These are phyloP conservation scores for Fusarium nematophilum DNA, from an alignment of 2,329 filamentous ascomycete species.

Conservation along the genomic window DNA sequence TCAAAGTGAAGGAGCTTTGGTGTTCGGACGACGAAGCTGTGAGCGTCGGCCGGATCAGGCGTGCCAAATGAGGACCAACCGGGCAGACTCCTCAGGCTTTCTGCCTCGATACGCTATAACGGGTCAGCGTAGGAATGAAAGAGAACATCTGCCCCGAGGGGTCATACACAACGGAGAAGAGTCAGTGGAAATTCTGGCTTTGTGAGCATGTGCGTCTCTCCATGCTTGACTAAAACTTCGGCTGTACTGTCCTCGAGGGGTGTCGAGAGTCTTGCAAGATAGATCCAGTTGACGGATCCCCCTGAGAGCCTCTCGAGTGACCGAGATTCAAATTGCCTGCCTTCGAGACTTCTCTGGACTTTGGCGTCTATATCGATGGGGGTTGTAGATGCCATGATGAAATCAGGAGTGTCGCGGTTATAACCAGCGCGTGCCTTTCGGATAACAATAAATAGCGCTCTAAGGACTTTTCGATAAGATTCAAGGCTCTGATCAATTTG, in stretches of 20 bases:
- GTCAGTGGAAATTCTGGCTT: constrained; percentile 8
- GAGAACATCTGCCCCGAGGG: no score
- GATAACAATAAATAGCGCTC: no score
- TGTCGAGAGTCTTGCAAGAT: not conserved
- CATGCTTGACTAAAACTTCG: constrained; percentile 9
- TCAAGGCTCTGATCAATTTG: no score
- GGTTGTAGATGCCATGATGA: not conserved
- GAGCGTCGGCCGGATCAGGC: not conserved
- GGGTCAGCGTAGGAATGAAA: not conserved
- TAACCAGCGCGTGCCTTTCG: no score
- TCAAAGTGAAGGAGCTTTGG: constrained; percentile 5
- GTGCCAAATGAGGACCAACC: not conserved
- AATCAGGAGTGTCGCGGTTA: no score
- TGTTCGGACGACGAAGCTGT: constrained; percentile 2
- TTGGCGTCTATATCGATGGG: not conserved
- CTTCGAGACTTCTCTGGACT: constrained; percentile 1
- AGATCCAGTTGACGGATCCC: constrained; percentile 16
- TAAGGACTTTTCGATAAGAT: no score
- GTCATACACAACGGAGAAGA: not conserved
- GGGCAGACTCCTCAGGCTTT: not conserved
- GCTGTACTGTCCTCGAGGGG: not conserved
- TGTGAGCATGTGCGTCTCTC: constrained; percentile 5
- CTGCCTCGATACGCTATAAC: not conserved
- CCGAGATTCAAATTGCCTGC: not conserved
- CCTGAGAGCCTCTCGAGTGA: not conserved